These are phyloP conservation scores for Agapanthus africanus DNA, from an alignment of 106 monocot species.

Conservation along the genomic window DNA sequence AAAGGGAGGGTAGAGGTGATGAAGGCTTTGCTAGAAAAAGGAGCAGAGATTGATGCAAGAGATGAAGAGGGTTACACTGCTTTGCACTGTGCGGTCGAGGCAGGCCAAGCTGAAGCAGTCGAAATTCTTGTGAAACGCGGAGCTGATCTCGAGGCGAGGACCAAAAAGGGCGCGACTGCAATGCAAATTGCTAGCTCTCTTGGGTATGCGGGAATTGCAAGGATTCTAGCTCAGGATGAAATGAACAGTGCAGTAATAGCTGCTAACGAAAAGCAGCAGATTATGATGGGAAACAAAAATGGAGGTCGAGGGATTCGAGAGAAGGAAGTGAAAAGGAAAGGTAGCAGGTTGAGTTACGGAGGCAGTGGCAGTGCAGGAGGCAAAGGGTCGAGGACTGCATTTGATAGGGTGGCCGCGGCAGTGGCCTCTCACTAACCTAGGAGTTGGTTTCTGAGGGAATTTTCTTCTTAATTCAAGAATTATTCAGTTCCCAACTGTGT, in stretches of 20 bases:
- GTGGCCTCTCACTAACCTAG: slow-evolving; percentile 11
- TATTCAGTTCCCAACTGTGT: no score
- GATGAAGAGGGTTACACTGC: slow-evolving; percentile 55
- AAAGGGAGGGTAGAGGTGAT: slow-evolving; percentile 37
- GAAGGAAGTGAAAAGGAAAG: slow-evolving; percentile 8
- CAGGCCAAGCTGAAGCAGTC: slow-evolving; percentile 39
- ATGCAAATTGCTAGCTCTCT: slow-evolving; percentile 27
- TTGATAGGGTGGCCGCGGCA: slow-evolving; percentile 9
- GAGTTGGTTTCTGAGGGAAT: no score
- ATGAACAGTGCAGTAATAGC: background rate
- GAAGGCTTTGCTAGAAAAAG: slow-evolving; percentile 26
- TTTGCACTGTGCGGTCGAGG: slow-evolving; percentile 51
- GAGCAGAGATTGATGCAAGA: slow-evolving; percentile 29
- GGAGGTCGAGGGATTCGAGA: background rate
- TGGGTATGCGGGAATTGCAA: slow-evolving; percentile 28
- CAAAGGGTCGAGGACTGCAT: slow-evolving; percentile 14
- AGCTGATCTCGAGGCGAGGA: slow-evolving; percentile 35
- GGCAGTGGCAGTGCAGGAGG: background rate
- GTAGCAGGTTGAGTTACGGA: slow-evolving; percentile 1
- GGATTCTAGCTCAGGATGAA: slow-evolving; percentile 16
- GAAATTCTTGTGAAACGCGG: slow-evolving; percentile 39
- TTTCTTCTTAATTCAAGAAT: no score
- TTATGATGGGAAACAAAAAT: background rate
- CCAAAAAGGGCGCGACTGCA: slow-evolving; percentile 32
- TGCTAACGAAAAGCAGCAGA: slow-evolving; percentile 5